phyloP scores from a whole-genome alignment of 768 basidiomycete genomes.

The Tulasnella sp. region DNA sequence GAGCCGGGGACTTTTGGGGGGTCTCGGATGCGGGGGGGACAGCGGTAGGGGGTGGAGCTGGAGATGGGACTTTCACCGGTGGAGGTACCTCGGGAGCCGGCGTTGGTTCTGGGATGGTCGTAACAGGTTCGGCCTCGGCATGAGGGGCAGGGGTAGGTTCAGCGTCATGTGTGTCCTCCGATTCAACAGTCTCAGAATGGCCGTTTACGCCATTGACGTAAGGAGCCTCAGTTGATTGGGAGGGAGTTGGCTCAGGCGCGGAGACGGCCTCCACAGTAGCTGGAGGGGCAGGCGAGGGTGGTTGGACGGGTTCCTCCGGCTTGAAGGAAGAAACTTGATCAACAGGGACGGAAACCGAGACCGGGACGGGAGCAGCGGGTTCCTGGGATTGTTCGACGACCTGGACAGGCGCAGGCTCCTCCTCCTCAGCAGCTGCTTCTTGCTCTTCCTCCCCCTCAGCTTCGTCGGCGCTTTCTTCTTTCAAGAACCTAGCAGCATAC shows the following conservation, averaged over 20 bases:
- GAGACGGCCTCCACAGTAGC: not conserved
- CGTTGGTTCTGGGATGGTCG: slow-evolving; percentile 31
- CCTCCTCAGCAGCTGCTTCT: slow-evolving; percentile 34
- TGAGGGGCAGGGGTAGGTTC: slow-evolving; percentile 21
- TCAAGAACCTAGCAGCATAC: slow-evolving; percentile 57
- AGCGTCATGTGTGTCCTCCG: not conserved
- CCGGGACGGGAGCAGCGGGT: not conserved
- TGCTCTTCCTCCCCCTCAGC: slow-evolving; percentile 50
- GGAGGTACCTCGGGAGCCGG: slow-evolving; percentile 28
- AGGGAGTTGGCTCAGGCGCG: not conserved
- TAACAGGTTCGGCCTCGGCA: slow-evolving; percentile 29
- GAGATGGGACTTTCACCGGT: slow-evolving; percentile 30
- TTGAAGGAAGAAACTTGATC: slow-evolving; percentile 10
- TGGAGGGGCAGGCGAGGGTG: not conserved
- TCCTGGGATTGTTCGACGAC: slow-evolving; percentile 6
- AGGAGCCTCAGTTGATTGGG: not conserved
- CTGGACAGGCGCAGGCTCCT: slow-evolving; percentile 30
- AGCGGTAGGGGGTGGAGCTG: slow-evolving; percentile 28
- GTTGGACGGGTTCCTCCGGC: not conserved
- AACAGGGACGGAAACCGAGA: slow-evolving; percentile 1
- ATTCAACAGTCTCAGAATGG: not conserved
- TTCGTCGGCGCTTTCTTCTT: slow-evolving; percentile 82
- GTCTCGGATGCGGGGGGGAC: slow-evolving; percentile 24
- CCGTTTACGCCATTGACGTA: slow-evolving; percentile 15
- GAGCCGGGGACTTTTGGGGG: slow-evolving; percentile 26